phyloP scores from a whole-genome alignment of 371 early-diverging fungal genomes.

The Mucor indicus region DNA sequence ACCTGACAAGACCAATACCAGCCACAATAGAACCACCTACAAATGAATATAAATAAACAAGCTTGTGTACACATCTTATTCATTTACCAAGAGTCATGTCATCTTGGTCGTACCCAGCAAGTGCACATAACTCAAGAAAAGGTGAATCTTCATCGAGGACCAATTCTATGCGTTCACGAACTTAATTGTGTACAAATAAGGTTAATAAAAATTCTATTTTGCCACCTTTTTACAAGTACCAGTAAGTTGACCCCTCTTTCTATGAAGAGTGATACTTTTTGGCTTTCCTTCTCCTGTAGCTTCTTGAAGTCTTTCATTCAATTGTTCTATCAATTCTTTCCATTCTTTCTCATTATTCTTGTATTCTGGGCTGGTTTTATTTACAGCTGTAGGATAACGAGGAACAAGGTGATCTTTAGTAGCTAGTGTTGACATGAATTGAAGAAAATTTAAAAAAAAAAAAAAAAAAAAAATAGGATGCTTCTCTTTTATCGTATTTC shows the following conservation, averaged over 20 bases:
- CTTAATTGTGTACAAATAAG: conserved; percentile 25
- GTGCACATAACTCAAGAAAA: conserved; percentile 66
- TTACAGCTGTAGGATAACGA: conserved; percentile 30
- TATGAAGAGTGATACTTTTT: conserved; percentile 55
- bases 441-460: too few relatives aligned
- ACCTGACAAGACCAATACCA: conserved; percentile 74
- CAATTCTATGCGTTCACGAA: conserved; percentile 65
- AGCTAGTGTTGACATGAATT: conserved; percentile 38
- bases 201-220: background rate
- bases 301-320: conserved; percentile 54
- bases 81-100: conserved; percentile 61
- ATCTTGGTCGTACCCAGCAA: conserved; percentile 70
- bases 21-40: conserved; percentile 64
- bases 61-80: too few relatives aligned
- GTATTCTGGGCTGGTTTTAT: conserved; percentile 47
- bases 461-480: too few relatives aligned
- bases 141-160: conserved; percentile 72
- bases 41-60: too few relatives aligned
- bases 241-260: conserved; percentile 62
- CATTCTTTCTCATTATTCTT: conserved; percentile 60
- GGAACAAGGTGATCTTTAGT: conserved; percentile 36
- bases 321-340: conserved; percentile 48
- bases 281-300: conserved; percentile 60
- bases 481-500: too few relatives aligned
- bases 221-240: conserved; percentile 20